These are phyloP conservation scores for Zymoseptoria ardabiliae DNA, from an alignment of 2,329 filamentous ascomycete genomes.

Conservation along the genomic window DNA sequence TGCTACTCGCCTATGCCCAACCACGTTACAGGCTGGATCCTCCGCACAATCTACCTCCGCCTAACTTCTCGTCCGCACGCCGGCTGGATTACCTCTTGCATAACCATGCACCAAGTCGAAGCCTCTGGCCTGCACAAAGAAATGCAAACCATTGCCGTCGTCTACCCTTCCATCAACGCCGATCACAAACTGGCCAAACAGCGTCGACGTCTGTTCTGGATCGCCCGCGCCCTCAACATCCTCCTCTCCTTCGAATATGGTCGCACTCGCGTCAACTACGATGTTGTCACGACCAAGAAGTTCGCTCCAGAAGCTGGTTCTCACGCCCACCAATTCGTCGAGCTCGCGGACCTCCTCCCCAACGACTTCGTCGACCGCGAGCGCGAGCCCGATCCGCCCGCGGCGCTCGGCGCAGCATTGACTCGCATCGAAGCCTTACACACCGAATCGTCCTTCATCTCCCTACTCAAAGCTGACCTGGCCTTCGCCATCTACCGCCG, in stretches of 20 bases:
- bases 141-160: slow-evolving; percentile 28
- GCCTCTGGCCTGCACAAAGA: slow-evolving; percentile 45
- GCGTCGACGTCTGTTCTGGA: slow-evolving; percentile 35
- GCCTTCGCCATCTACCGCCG: slow-evolving; percentile 43
- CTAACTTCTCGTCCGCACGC: slow-evolving; percentile 47
- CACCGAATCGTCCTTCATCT: slow-evolving; percentile 33
- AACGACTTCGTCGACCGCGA: slow-evolving; percentile 30
- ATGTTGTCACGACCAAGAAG: slow-evolving; percentile 36
- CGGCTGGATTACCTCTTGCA: slow-evolving; percentile 52
- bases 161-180: slow-evolving; percentile 25
- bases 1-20: slow-evolving; percentile 28
- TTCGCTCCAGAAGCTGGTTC: slow-evolving; percentile 24
- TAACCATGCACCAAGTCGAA: slow-evolving; percentile 53
- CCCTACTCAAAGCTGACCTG: slow-evolving; percentile 46
- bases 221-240: slow-evolving; percentile 51
- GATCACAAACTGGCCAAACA: slow-evolving; percentile 28
- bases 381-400: slow-evolving; percentile 29
- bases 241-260: slow-evolving; percentile 55
- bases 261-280: slow-evolving; percentile 45
- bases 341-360: slow-evolving; percentile 28
- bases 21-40: slow-evolving; percentile 44
- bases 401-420: slow-evolving; percentile 26
- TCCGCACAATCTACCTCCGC: slow-evolving; percentile 49
- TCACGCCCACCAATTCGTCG: slow-evolving; percentile 27
- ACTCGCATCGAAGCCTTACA: slow-evolving; percentile 27